A percentile compares a stretch with the other conserved stretches of the same genome.
Conservation (phyloP, 768 basidiomycete genomes). For the Hydnomerulius pinastri region DNA sequence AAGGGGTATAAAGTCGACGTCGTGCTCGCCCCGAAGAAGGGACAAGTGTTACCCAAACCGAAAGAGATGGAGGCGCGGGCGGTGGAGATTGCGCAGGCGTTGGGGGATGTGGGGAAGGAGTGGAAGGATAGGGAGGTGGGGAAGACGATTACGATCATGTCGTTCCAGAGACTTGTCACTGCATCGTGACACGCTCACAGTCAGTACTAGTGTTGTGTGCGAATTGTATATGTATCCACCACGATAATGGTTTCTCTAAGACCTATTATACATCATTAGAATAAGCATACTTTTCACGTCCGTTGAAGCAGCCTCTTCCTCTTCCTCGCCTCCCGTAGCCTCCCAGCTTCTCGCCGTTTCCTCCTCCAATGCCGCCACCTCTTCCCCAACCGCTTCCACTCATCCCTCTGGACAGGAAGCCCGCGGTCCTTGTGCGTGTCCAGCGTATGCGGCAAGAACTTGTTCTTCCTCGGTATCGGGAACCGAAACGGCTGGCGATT, state of each 20-base stretch:
- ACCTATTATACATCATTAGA: constrained; percentile 25
- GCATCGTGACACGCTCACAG: constrained; percentile 7
- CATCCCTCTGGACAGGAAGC: constrained; percentile 31
- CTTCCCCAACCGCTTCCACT: constrained; percentile 24
- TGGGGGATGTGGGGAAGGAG: constrained; percentile 56
- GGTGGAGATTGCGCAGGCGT: constrained; percentile 39
- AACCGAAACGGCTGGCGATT: constrained; percentile 32
- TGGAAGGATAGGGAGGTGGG: constrained; percentile 48
- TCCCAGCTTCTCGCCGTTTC: neutral
- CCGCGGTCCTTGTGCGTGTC: constrained; percentile 34
- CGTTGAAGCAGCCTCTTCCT: constrained; percentile 6
- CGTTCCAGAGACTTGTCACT: constrained; percentile 40
- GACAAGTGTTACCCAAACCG: constrained; percentile 35
- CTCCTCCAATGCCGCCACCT: constrained; percentile 23
- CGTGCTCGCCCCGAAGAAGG: constrained; percentile 52
- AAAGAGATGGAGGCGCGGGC: constrained; percentile 47
- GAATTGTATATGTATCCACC: too few species aligned
- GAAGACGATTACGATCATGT: constrained; percentile 40
- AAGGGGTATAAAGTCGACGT: constrained; percentile 62
- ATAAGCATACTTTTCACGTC: constrained; percentile 29
- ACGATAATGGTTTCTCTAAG: constrained; percentile 11
- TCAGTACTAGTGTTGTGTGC: constrained; percentile 7
- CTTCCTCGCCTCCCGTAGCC: neutral
- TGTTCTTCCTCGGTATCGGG: constrained; percentile 16
- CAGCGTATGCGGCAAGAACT: constrained; percentile 27